Percentiles rank a stretch among this genome's conserved stretches.
Evolutionary conservation across 176 grass and related monocot species (phyloP).

Genomic region (Dendrocalamus sinicus): DNA sequence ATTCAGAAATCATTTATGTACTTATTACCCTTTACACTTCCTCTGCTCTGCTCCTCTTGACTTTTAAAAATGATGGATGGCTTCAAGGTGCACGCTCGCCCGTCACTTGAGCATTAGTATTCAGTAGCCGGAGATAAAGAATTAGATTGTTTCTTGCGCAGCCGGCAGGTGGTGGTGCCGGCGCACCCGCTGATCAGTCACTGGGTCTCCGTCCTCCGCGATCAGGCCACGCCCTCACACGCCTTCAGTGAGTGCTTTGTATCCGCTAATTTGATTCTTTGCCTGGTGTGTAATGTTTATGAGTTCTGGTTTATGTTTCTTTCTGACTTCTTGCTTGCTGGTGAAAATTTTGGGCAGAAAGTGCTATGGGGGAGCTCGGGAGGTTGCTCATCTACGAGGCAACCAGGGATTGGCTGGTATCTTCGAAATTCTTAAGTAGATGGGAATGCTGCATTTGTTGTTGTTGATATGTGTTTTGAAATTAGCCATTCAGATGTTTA

Average conservation of each 20-base stretch:
- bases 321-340: not conserved
- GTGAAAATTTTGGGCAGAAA: conserved; percentile 39
- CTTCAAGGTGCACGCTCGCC: too few species aligned
- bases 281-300: conserved; percentile 4
- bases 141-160: too few species aligned
- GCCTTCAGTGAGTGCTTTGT: conserved; percentile 58
- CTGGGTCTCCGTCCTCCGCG: conserved; percentile 76
- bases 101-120: too few species aligned
- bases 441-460: conserved; percentile 14
- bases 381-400: conserved; percentile 84
- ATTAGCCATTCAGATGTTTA: not conserved
- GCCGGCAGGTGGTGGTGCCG: too few species aligned
- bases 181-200: conserved; percentile 47
- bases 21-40: conserved; percentile 5
- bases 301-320: not conserved
- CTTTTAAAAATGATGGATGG: not conserved
- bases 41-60: not conserved
- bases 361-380: conserved; percentile 73
- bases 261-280: not conserved
- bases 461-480: not conserved
- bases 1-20: conserved; percentile 31
- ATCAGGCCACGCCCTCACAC: conserved; percentile 60
- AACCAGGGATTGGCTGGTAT: conserved; percentile 75
- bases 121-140: too few species aligned
- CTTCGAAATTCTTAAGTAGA: conserved; percentile 7